Percentiles rank a stretch among this genome's conserved stretches.
Evolutionary conservation across 805 yeast genomes (phyloP).

Genomic region (Yarrowia bubula): DNA sequence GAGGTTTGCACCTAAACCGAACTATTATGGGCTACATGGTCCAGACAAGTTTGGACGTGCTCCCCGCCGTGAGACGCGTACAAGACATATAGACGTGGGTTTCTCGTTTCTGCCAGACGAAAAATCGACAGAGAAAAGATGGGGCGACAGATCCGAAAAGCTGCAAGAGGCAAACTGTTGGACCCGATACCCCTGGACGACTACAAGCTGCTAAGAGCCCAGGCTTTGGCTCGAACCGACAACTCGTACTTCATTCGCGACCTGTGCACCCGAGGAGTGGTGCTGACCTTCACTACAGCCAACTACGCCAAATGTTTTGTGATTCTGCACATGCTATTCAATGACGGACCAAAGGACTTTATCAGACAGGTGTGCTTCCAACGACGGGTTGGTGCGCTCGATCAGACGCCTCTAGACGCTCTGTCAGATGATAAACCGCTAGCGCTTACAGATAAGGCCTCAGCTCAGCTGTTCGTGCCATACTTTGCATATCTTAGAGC

Average conservation of each 20-base stretch:
- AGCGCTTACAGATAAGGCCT: neutral
- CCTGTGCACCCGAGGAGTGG: constrained; percentile 7
- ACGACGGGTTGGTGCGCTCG: neutral
- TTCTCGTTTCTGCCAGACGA: neutral
- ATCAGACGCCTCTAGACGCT: neutral
- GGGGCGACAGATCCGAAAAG: neutral
- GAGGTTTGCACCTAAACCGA: constrained; percentile 9
- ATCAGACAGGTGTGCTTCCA: neutral
- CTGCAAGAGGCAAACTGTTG: neutral
- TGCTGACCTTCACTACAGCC: neutral
- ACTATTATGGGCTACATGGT: constrained; percentile 5
- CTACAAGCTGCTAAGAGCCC: neutral
- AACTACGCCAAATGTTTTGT: neutral
- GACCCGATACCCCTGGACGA: constrained; percentile 3
- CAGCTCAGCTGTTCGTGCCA: neutral
- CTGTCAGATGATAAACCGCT: neutral
- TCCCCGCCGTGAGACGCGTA: neutral
- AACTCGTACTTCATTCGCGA: neutral
- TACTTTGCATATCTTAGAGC: neutral
- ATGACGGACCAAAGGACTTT: neutral
- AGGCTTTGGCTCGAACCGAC: neutral
- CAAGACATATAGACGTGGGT: neutral
- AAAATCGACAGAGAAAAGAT: neutral
- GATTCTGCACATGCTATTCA: constrained; percentile 15
- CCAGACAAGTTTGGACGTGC: neutral